These are phyloP conservation scores for Polytrichum formosum DNA, from an alignment of 225 moss, liverwort and hornwort genomes.

Conservation along the genomic window DNA sequence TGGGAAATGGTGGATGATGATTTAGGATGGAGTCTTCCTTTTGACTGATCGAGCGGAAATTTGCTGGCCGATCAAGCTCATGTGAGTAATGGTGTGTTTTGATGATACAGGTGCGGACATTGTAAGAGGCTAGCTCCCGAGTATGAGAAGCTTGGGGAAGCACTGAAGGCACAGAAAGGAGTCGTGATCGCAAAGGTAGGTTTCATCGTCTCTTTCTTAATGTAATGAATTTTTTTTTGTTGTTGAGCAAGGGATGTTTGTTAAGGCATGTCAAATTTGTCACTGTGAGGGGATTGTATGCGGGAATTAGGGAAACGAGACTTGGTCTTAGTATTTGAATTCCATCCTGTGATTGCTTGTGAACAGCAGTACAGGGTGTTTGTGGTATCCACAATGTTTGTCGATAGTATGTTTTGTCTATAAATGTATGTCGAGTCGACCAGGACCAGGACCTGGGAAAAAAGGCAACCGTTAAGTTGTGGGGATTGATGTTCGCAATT, in stretches of 20 bases:
- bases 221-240: neutral
- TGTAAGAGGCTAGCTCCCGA: constrained; percentile 98
- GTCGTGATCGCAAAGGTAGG: constrained; percentile 90
- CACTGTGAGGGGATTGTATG: neutral
- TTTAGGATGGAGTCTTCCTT: no score
- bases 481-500: no score
- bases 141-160: constrained; percentile 84
- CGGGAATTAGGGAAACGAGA: neutral
- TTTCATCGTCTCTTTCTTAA: neutral
- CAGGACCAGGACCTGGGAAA: no score
- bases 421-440: no score
- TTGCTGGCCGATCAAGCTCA: neutral
- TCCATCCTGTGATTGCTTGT: neutral
- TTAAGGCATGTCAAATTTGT: neutral
- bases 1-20: constrained; percentile 9
- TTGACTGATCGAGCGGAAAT: no score
- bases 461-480: no score
- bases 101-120: constrained; percentile 81
- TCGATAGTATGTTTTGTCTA: no score
- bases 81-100: neutral
- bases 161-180: constrained; percentile 75
- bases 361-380: no score
- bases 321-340: neutral
- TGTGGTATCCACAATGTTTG: no score
- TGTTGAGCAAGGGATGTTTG: neutral